Evolutionary conservation across 2,329 filamentous ascomycete genomes (phyloP).

Genomic region (Rhinocladiella similis): DNA sequence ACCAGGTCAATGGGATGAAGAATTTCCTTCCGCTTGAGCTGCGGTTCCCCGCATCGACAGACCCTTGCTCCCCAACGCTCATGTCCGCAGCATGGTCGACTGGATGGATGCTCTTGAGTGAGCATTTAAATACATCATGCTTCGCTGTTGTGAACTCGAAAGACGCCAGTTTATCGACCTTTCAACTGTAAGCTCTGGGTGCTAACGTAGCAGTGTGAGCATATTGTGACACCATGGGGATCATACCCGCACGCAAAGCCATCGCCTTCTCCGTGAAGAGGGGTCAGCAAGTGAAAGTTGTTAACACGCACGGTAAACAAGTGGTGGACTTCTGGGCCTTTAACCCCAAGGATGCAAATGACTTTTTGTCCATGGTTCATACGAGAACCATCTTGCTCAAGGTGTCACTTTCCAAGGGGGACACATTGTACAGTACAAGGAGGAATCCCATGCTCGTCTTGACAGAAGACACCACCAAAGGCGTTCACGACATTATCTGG

Average conservation of each 20-base stretch:
- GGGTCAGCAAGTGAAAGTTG: constrained; percentile 45
- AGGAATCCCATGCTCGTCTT: constrained; percentile 40
- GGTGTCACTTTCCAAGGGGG: constrained; percentile 32
- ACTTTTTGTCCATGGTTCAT: constrained; percentile 41
- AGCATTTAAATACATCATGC: background rate
- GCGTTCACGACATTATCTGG: constrained; percentile 43
- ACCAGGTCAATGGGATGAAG: no score
- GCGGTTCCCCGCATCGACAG: no score
- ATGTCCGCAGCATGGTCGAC: background rate
- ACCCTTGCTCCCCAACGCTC: background rate
- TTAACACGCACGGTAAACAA: constrained; percentile 51
- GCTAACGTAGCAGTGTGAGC: background rate
- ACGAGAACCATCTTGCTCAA: constrained; percentile 37
- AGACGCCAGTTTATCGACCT: background rate
- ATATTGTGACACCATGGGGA: constrained; percentile 2
- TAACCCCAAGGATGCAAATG: constrained; percentile 33
- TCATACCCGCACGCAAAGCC: constrained; percentile 45
- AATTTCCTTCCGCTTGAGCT: no score
- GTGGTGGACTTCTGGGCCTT: constrained; percentile 54
- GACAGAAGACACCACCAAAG: constrained; percentile 39
- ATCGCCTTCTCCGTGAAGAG: constrained; percentile 40
- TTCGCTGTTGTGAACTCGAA: background rate
- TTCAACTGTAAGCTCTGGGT: background rate
- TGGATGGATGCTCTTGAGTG: background rate
- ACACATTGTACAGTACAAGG: constrained; percentile 40